Evolutionary conservation across 805 yeast genomes (phyloP).

Genomic region (Hanseniaspora clermontiae): DNA sequence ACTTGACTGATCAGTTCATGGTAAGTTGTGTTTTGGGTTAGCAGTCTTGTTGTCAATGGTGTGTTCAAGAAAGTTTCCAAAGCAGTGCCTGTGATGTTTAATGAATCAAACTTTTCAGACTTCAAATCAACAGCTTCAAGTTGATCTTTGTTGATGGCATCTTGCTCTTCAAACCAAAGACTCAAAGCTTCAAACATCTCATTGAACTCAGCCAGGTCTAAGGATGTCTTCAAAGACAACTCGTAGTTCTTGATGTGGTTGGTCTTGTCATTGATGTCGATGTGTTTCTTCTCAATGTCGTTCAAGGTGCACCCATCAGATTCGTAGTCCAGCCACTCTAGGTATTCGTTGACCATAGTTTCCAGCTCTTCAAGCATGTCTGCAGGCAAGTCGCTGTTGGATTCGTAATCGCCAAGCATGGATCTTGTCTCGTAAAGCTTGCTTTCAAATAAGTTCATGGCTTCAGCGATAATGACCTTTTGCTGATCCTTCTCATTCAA

Average conservation of each 20-base stretch:
- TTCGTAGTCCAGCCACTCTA: conserved; percentile 73
- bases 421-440: conserved; percentile 58
- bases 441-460: conserved; percentile 59
- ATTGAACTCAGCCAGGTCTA: conserved; percentile 36
- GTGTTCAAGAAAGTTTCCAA: conserved; percentile 38
- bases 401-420: conserved; percentile 42
- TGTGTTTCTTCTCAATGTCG: conserved; percentile 29
- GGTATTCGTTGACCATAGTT: conserved; percentile 33
- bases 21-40: background rate
- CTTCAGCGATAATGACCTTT: conserved; percentile 41
- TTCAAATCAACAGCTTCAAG: conserved; percentile 33
- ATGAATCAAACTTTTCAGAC: conserved; percentile 30
- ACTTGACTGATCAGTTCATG: background rate
- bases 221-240: conserved; percentile 34
- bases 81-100: conserved; percentile 36
- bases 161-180: conserved; percentile 32
- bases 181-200: conserved; percentile 34
- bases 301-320: conserved; percentile 38
- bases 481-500: conserved; percentile 46
- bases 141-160: conserved; percentile 35
- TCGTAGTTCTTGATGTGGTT: conserved; percentile 30
- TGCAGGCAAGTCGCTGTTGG: conserved; percentile 31
- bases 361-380: conserved; percentile 30
- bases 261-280: conserved; percentile 21
- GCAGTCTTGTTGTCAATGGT: conserved; percentile 19